Base-by-base conservation (phyloP, 768 basidiomycete genomes). In the Psilocybe cyanescens region DNA sequence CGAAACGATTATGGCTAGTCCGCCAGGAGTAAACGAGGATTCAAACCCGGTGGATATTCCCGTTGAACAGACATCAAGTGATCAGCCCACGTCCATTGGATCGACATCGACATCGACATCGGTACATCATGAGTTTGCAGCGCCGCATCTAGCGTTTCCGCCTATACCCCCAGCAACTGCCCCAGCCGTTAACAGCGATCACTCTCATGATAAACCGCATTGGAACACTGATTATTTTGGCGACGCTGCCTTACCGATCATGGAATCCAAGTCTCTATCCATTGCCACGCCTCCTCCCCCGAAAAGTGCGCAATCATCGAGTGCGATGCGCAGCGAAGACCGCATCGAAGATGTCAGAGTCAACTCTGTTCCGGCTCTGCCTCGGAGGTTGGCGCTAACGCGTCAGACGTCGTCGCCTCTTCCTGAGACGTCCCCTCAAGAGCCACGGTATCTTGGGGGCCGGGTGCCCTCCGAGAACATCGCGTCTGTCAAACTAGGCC, bases 391-490 rank as follows among this genome's bases (percentile, higher is more conserved):
- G 41, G 83, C 77, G 58, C 73, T 88, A 52, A 84, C 85, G 37
- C 82, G 89, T 2, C 89, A 90, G 68, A 78, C 84, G 1, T 89
- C 87, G 3, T 87, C 86, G 8, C 89, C 89, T 1, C 76, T 88
- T 14, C 87, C 88, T 3, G 75, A 75, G 8, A 72, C 82, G 6
- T 65, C 57, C 55, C 73, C 66, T 8, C 76, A 65, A 60, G 81
- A 73, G 54, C 69, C 66, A 44, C 75, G 62, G 51, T 72, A 69
- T 65, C 71, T 68, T 54, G 79, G 72, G 57, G 78, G 65, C 45
- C 69, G 72, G 63, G 65, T 70, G 35, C 64, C 64, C 49, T 74
- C 64, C 67, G 80, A 73, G 41, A 72, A 65, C 33, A 59, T 71
- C 6, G 57, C 68, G 0, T 60, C 70, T 17, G 65, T 71, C 12